A percentile compares a stretch with the other conserved stretches of the same genome.
phyloP scores from a whole-genome alignment of 2,329 filamentous ascomycete genomes.

The Davidsoniella neocaledoniae region DNA sequence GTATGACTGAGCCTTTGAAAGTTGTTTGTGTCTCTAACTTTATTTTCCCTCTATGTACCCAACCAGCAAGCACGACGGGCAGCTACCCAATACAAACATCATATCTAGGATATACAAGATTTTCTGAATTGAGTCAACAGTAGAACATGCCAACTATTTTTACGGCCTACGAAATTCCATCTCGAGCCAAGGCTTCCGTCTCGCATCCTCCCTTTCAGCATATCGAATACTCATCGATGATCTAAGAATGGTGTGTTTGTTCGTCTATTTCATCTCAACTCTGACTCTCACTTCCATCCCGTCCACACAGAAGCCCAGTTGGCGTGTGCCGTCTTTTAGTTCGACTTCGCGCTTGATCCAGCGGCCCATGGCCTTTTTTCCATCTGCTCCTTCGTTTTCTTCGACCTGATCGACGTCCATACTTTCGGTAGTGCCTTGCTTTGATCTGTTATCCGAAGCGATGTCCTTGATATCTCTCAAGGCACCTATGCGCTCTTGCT shows the following conservation, averaged over 20 bases:
- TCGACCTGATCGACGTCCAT: constrained; percentile 16
- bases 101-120: neutral
- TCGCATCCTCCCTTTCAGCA: neutral
- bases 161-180: neutral
- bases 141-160: neutral
- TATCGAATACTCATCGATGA: neutral
- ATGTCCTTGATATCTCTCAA: neutral
- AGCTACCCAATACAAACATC: too few species aligned
- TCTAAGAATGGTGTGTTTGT: neutral
- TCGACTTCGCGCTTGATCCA: constrained; percentile 68
- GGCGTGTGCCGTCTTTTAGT: constrained; percentile 60
- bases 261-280: constrained; percentile 23
- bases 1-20: too few species aligned
- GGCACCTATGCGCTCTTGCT: constrained; percentile 19
- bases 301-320: constrained; percentile 72
- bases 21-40: neutral
- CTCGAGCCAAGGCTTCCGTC: neutral
- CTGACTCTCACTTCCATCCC: constrained; percentile 52
- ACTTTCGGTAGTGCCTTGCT: constrained; percentile 10
- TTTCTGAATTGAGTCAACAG: neutral
- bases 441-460: constrained; percentile 13
- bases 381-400: constrained; percentile 17
- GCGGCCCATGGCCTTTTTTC: constrained; percentile 28
- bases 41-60: neutral
- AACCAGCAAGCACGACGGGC: too few species aligned